Percentiles rank a stretch among this genome's conserved stretches.
Evolutionary conservation across 2,329 filamentous ascomycete genomes (phyloP).

Genomic region (Aspergillus japonicus): DNA sequence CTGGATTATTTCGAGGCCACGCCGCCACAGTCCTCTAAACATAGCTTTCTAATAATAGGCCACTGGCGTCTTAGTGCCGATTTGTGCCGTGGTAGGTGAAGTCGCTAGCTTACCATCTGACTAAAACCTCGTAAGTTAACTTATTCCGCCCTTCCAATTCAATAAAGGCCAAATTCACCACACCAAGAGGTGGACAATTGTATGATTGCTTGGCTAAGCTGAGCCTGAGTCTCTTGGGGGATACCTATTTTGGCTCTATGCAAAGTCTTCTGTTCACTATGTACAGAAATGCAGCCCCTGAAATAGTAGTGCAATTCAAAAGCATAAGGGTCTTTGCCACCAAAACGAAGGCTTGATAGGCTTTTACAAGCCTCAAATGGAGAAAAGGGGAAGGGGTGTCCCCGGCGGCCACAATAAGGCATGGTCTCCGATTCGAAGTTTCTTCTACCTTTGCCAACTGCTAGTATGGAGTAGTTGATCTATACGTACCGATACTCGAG

Average conservation of each 20-base stretch:
- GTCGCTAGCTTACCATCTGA: neutral
- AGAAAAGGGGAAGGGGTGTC: neutral
- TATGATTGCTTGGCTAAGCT: too few relatives aligned
- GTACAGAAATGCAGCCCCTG: too few relatives aligned
- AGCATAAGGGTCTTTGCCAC: too few relatives aligned
- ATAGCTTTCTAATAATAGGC: conserved; percentile 8
- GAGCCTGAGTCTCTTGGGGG: too few relatives aligned
- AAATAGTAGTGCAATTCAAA: too few relatives aligned
- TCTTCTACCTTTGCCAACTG: neutral
- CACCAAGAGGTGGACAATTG: too few relatives aligned
- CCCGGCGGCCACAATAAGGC: neutral
- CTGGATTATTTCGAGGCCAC: neutral
- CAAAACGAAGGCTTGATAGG: too few relatives aligned
- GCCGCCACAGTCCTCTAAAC: conserved; percentile 2
- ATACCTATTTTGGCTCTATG: too few relatives aligned
- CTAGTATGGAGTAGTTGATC: neutral
- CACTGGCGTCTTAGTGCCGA: neutral
- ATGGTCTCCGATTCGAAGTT: neutral
- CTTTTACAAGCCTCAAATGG: neutral
- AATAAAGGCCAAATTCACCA: too few relatives aligned
- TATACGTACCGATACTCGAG: neutral
- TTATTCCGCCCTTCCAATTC: too few relatives aligned
- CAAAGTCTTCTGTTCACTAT: too few relatives aligned
- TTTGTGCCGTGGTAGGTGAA: neutral
- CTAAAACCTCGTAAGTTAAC: neutral